Evolutionary conservation across 495 filamentous ascomycete species (phyloP), one percentile per base, ranked within the genome.

Genomic region (Aspergillus haitiensis): DNA sequence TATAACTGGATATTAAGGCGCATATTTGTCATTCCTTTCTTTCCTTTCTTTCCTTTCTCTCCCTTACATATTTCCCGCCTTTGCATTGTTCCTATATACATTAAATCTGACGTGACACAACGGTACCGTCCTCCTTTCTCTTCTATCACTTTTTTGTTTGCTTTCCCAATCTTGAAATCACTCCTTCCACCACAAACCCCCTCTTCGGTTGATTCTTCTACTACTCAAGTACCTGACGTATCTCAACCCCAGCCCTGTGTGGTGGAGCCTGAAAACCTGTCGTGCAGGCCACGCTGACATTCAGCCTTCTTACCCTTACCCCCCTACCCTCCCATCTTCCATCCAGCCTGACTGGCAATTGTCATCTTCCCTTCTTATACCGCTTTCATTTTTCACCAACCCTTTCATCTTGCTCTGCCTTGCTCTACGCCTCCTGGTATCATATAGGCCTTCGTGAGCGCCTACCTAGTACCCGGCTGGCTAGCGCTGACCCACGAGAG

Each of bases 41-140:
- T 39, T 6, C 12, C 36, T 6, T 15, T 46, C 21, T 7, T 15
- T 47, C 44, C 44, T 7, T 21, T 50, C 48, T 21, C 52, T 58
- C 60, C 48, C 33, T 31, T 58, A 49, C 47, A 51, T 58, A 58
- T 52, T 45, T 52, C 46, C 56, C 56, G 36, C 56, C 56, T 56
- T 48, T 58, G 55, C 34, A 48, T 37, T 51, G 52, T 45, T 33
- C 39, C 52, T 55, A 3, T 27, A 44, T 6, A 18, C 10, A n/a
- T 21, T 1, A 27, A 56, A 42, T 37, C 56, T 59, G 48, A 46
- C 48, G 56, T 59, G 56, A 59, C 37, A 52, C 56, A 59, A 32
- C 56, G 44, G 56, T 45, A 31, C 48, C 56, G 52, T 39, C 56
- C 48, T 58, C 10, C 56, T 12, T 32, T 6, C 33, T n/a, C 42